Evolutionary conservation across 2,329 filamentous ascomycete genomes (phyloP), one percentile per base, ranked within the genome.

Genomic region (Aureobasidium namibiae): DNA sequence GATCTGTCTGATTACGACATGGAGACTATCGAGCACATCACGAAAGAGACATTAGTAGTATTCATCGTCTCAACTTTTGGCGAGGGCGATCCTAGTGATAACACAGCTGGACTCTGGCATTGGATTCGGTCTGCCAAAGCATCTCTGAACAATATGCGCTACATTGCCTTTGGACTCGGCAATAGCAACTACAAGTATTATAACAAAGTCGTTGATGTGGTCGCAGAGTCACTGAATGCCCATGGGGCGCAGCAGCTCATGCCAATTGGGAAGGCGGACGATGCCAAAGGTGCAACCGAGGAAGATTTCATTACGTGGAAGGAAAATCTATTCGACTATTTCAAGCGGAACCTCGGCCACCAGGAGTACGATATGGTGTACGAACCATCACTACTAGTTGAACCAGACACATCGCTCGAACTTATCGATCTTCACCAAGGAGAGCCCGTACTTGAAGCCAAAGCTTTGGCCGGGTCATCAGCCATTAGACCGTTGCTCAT

Each of bases 101-200:
- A 81, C 72, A 41, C 83, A 65, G 78, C 83, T 79, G 60, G 73
- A 72, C 59, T 65, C 7, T 67, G 82, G 61, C 31, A 46, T 23
- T 60, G 48, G 48, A 34, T 60, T 26, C 23, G 23, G 14, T 14
- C 41, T 44, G 41, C 41, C 18, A 21, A 38, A 24, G 42, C 10
- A 18, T n/a, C 31, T 4, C 48, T 67, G 10, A 33, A 34, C 4
- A 68, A 66, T 46, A 61, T 77, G 24, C 65, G 67, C 29, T 77
- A 76, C 60, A 52, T 71, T 14, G 74, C 74, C 60, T 99, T 99
- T 69, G 94, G 94, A 69, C 85, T 99, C 41, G 94, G 94, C 66
- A 99, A 99, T 81, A 99, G 97, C 80, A 99, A 94, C 29, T 99
- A 99, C 72, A 94, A 99, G 63, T 70, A 76, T 65, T 77, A 74